Evolutionary conservation across 2,329 filamentous ascomycete genomes (phyloP).

Genomic region (Colletotrichum sp.): DNA sequence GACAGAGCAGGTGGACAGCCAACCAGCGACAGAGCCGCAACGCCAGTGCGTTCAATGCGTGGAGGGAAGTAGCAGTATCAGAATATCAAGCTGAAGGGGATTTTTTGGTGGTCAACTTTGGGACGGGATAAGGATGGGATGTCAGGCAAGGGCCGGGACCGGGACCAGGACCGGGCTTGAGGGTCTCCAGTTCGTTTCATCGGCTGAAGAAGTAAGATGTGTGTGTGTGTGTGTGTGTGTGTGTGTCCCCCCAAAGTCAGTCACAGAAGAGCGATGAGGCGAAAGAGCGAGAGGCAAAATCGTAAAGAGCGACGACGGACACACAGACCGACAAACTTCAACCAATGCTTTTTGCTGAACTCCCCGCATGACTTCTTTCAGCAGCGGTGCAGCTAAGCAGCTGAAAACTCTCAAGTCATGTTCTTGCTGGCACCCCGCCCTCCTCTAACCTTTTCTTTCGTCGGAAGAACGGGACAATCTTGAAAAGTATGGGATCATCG

Average conservation of each 20-base stretch:
- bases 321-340: background rate
- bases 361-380: background rate
- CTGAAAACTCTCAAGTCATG: background rate
- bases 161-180: background rate
- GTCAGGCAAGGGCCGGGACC: background rate
- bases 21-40: background rate
- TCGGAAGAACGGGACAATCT: background rate
- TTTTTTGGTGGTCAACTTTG: background rate
- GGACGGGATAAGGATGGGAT: slow-evolving; percentile 4
- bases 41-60: slow-evolving; percentile 2
- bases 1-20: background rate
- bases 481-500: background rate
- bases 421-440: background rate
- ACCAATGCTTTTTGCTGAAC: background rate
- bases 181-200: slow-evolving; percentile 17
- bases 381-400: background rate
- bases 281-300: background rate
- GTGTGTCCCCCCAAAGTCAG: background rate
- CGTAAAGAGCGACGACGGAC: background rate
- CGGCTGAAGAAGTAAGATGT: background rate
- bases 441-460: background rate
- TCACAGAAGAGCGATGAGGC: background rate
- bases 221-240: background rate
- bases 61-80: background rate
- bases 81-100: background rate